These are phyloP conservation scores for Acacia pycnantha DNA, from an alignment of 331 rosid genomes.

Conservation along the genomic window DNA sequence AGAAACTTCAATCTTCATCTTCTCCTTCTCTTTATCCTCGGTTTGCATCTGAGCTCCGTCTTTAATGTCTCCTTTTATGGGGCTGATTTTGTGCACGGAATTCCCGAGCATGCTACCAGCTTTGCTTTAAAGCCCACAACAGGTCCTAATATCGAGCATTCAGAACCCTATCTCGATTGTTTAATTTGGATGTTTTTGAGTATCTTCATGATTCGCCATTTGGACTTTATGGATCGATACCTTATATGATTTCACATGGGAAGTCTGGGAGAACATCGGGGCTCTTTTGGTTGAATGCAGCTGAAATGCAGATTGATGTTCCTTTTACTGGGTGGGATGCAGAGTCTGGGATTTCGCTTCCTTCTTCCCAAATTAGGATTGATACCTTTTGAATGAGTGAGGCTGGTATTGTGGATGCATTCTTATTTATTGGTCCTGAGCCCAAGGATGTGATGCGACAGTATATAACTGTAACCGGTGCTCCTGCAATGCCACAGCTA, in stretches of 20 bases:
- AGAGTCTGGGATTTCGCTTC: constrained; percentile 61
- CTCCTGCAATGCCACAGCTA: constrained; percentile 77
- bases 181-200: constrained; percentile 90
- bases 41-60: too few relatives aligned
- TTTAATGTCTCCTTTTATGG: constrained; percentile 77
- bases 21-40: too few relatives aligned
- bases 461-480: constrained; percentile 79
- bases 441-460: constrained; percentile 85
- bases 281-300: constrained; percentile 89
- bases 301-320: constrained; percentile 98
- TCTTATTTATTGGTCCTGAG: constrained; percentile 80
- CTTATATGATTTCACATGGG: constrained; percentile 92
- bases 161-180: constrained; percentile 90
- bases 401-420: constrained; percentile 83
- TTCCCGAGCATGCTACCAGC: constrained; percentile 84
- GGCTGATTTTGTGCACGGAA: constrained; percentile 89
- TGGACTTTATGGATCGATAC: constrained; percentile 87
- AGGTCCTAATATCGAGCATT: constrained; percentile 79
- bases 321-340: constrained; percentile 87
- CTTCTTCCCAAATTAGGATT: constrained; percentile 55
- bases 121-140: constrained; percentile 80
- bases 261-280: constrained; percentile 68
- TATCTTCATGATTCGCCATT: constrained; percentile 83
- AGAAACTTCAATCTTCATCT: too few relatives aligned
- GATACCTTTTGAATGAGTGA: constrained; percentile 97